Percentiles rank a stretch among this genome's conserved stretches.
Evolutionary conservation across 148 eudicot genomes (phyloP).

Genomic region (Amaranthus palmeri): DNA sequence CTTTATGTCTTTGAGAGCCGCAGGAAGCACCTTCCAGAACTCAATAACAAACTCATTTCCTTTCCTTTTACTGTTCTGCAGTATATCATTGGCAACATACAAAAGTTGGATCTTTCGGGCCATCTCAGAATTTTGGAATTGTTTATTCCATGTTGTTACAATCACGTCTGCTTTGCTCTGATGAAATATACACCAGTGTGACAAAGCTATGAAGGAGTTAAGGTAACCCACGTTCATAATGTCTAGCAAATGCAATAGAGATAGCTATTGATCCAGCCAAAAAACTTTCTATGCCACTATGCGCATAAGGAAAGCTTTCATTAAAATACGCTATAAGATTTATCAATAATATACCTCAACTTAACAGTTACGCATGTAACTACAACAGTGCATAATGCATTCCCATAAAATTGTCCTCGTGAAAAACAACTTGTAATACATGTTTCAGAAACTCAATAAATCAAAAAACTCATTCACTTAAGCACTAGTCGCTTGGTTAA

Average conservation of each 20-base stretch:
- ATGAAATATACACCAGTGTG: conserved; percentile 98
- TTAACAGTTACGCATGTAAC: not conserved
- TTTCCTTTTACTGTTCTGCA: conserved; percentile 95
- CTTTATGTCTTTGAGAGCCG: conserved; percentile 71
- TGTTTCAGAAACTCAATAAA: not conserved
- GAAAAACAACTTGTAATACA: not conserved
- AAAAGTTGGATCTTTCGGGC: conserved; percentile 72
- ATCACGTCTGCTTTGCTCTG: conserved; percentile 85
- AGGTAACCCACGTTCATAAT: conserved; percentile 20
- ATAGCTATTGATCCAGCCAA: not conserved
- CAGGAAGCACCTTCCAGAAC: conserved; percentile 98
- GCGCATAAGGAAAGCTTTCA: not conserved
- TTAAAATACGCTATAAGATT: not conserved
- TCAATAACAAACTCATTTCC: conserved; percentile 93
- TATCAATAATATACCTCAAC: not conserved
- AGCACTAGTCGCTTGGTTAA: not conserved
- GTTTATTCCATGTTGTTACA: conserved; percentile 82
- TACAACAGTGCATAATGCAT: not conserved
- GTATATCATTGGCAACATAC: conserved; percentile 91
- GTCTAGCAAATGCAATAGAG: not conserved
- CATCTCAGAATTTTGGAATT: conserved; percentile 61
- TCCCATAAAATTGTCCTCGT: not conserved
- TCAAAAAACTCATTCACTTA: not conserved
- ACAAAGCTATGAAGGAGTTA: conserved; percentile 65
- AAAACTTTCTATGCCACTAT: not conserved